Evolutionary conservation across 2,329 filamentous ascomycete species (phyloP), one percentile per base, ranked within the genome.

Genomic region (Claviceps sp.): DNA sequence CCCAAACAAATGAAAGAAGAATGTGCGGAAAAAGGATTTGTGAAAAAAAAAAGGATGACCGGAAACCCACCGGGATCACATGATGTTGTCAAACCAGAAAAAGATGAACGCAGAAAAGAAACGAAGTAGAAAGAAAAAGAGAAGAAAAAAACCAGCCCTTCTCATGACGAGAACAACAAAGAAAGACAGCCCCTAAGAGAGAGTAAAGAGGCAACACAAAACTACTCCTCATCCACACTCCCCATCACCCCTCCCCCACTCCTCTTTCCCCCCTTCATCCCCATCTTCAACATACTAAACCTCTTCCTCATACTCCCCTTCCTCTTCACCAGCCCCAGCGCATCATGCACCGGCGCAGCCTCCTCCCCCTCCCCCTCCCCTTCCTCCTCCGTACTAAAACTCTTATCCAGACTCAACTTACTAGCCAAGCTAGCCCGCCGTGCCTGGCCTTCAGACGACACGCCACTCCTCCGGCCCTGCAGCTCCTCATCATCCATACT

Each of bases 221-320:
- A 52, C 53, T 70, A 77, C 65, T 80, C 77, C 63, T 81, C 77
- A 51, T 78, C 72, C 56, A 81, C 63, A 57, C 75, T 75, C 50
- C 71, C 71, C 76, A 80, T 79, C 55, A 69, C 62, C 30, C 66
- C 72, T 55, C 66, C 73, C 48, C 66, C 72, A 55, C 66, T 73
- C 48, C 66, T 70, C 64, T 80, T 83, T 62, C 77, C 81, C 46
- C 71, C 72, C 70, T 86, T 88, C 65, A 82, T 84, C 34, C 85
- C 83, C 49, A 89, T 74, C 64, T 85, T 87, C 61, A 94, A 73
- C 60, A 89, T 73, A 64, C 87, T 93, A 58, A 94, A 73, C 61
- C 89, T 72, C 70, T 89, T 91, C 68, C 84, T 81, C 58, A 94
- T 78, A 53, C 82, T 85, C 39, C 78, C 79, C 50, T 78, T 77